Base-by-base conservation (phyloP, 345 rosid species). In the Conringia planisiliqua region DNA sequence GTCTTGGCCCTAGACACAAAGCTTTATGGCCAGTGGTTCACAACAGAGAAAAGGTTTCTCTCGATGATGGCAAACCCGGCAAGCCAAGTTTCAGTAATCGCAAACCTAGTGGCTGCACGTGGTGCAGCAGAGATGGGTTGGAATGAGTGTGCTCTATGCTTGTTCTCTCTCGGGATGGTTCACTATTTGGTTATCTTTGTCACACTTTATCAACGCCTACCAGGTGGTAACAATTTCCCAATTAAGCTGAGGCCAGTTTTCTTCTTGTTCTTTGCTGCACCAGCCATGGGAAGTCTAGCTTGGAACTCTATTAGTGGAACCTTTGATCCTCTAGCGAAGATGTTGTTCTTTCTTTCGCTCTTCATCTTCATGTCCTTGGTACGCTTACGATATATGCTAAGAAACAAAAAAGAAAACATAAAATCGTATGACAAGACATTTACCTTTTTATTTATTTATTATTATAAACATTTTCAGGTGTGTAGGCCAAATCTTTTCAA, bases 21-120 rank as follows among this genome's bases (percentile, higher is more conserved):
- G 61, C 83, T 91, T 46, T 89, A 89, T 18, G 96, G 97, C 14
- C 96, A 86, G 73, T 88, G 97, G 93, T 82, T 89, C 75, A 86
- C 93, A 5, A 86, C 89, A 1, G 84, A 86, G 79, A 88, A 82
- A 79, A 75, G 80, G 69, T 85, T 88, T 47, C 51, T 88, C 10
- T 88, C 87, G 0, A 55, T 75, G 8, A 73, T 82, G 42, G 92
- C 93, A 1, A 92, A 89, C 44, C 91, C 93, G 0, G 84, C 89
- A 1, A 83, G 89, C 71, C 92, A 86, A 68, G 62, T 89, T 5
- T 84, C 92, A 0, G 89, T 87, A 55, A 65, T 89, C 7, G 97
- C 78, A 9, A 88, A 92, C 86, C 66, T 89, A 9, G 83, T 78
- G 29, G 91, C 86, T 3, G 84, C 89, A 27, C 71, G 75, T 59